Conservation (phyloP, 257 asterid species). For the Cruciata laevipes region DNA sequence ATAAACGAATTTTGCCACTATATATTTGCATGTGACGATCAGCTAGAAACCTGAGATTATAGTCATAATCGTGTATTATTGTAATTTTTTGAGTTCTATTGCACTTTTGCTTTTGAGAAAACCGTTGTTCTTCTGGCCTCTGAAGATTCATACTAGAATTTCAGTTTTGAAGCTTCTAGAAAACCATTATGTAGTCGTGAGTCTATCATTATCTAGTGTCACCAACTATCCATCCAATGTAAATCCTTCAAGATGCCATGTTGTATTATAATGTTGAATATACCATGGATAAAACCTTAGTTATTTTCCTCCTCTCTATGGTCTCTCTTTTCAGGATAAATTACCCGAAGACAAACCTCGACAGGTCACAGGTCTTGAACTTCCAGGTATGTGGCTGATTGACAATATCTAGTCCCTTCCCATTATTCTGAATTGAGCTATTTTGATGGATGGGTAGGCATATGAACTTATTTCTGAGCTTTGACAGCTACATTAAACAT, state of each 20-base stretch:
- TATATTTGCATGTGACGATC: background rate
- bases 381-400: slow-evolving; percentile 57
- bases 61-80: background rate
- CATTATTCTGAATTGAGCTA: background rate
- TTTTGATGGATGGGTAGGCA: background rate
- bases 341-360: slow-evolving; percentile 87
- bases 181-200: background rate
- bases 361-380: slow-evolving; percentile 83
- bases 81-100: background rate
- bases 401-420: background rate
- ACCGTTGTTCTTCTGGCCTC: background rate
- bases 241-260: background rate
- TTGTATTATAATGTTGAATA: background rate
- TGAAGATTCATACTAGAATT: background rate
- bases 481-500: background rate
- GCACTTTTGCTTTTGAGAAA: background rate
- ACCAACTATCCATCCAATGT: background rate
- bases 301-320: background rate
- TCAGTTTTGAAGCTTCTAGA: background rate
- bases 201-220: background rate
- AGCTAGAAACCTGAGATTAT: background rate
- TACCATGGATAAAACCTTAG: background rate
- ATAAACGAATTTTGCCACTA: background rate
- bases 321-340: slow-evolving; percentile 46
- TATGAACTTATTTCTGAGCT: background rate